These are phyloP conservation scores for Psilocybe azurescens DNA, from an alignment of 768 basidiomycete genomes.

Conservation along the genomic window DNA sequence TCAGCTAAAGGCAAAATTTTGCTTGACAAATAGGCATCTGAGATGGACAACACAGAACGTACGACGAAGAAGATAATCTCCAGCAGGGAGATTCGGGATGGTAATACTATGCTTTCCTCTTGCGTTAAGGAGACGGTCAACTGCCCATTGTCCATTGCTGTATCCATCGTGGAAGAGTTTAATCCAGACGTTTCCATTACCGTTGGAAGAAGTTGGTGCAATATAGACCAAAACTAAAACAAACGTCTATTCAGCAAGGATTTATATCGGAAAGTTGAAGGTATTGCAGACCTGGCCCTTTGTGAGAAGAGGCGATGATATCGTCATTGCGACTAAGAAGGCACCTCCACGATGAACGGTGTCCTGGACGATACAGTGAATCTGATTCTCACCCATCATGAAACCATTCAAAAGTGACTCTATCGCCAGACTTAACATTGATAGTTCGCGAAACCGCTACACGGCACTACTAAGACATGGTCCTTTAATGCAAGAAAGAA, in stretches of 20 bases:
- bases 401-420: conserved; percentile 41
- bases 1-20: conserved; percentile 42
- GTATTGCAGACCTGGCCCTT: conserved; percentile 33
- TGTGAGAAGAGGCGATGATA: conserved; percentile 40
- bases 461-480: not conserved
- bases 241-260: not conserved
- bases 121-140: conserved; percentile 35
- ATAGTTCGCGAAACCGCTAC: conserved; percentile 34
- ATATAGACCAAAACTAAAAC: conserved; percentile 37
- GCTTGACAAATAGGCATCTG: conserved; percentile 15
- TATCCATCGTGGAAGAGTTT: conserved; percentile 37
- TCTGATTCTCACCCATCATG: conserved; percentile 31
- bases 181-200: conserved; percentile 37
- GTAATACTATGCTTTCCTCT: conserved; percentile 37
- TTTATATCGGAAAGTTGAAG: not conserved
- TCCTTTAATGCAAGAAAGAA: not conserved
- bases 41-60: conserved; percentile 6
- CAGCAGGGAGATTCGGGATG: conserved; percentile 39
- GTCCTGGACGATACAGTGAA: not conserved
- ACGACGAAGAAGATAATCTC: conserved; percentile 40
- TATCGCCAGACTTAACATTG: conserved; percentile 35
- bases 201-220: conserved; percentile 33
- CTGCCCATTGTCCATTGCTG: conserved; percentile 32
- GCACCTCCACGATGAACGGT: not conserved
- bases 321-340: conserved; percentile 37